Percentiles rank a stretch among this genome's conserved stretches.
These are phyloP conservation scores for Chlamydomonas sphaeroides DNA, from an alignment of 139 green algal genomes.

Conservation along the genomic window DNA sequence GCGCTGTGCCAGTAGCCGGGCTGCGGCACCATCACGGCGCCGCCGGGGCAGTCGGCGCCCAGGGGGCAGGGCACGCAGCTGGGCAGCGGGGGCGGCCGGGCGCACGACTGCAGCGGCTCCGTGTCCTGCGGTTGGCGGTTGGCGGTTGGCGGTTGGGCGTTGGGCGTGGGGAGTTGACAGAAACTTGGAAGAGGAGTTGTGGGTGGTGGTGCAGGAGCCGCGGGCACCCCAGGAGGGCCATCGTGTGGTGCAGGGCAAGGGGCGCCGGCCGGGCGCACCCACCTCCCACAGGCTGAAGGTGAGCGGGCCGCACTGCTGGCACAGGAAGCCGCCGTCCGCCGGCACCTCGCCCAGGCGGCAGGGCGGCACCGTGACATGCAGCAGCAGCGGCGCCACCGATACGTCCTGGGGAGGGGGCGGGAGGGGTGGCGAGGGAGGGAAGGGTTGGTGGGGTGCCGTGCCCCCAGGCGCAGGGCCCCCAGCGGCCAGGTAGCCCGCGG, in stretches of 20 bases:
- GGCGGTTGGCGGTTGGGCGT: no score
- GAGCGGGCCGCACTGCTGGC: constrained; percentile 20
- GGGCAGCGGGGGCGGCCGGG: constrained; percentile 3
- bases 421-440: no score
- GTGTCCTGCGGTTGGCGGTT: constrained; percentile 27
- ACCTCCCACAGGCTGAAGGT: constrained; percentile 41
- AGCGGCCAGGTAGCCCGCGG: no score
- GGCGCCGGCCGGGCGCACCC: no score
- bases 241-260: no score
- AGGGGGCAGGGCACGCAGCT: constrained; percentile 38
- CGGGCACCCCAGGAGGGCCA: no score
- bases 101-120: neutral
- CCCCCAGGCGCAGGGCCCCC: no score
- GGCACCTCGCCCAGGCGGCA: constrained; percentile 32
- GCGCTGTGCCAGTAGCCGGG: constrained; percentile 38
- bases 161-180: no score
- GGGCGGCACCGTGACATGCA: constrained; percentile 9
- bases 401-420: no score
- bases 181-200: no score
- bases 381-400: neutral
- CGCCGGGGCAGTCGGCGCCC: constrained; percentile 41
- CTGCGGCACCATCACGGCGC: constrained; percentile 22
- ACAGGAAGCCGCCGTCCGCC: constrained; percentile 9
- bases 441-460: no score
- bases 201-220: no score